These are phyloP conservation scores for Davidsoniella australis DNA, from an alignment of 2,329 filamentous ascomycete genomes.

Conservation along the genomic window DNA sequence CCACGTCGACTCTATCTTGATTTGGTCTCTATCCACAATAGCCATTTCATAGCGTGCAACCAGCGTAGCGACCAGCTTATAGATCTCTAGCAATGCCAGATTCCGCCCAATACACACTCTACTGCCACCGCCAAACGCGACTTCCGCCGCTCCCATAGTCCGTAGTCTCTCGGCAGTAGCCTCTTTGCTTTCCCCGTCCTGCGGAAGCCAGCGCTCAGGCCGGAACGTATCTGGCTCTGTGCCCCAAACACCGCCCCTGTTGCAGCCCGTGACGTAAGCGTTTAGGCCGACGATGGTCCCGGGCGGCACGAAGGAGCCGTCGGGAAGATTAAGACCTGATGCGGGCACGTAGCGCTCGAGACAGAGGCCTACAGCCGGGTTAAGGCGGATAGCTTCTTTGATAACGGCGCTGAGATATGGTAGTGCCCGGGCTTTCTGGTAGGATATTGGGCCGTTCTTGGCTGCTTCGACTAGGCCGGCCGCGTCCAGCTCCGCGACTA, in stretches of 20 bases:
- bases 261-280: slow-evolving; percentile 24
- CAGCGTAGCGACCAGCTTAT: slow-evolving; percentile 28
- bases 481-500: not conserved
- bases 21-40: slow-evolving; percentile 11
- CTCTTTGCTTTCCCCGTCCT: slow-evolving; percentile 16
- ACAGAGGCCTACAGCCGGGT: slow-evolving; percentile 25
- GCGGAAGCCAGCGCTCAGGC: slow-evolving; percentile 31
- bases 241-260: slow-evolving; percentile 21
- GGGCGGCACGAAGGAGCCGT: slow-evolving; percentile 26
- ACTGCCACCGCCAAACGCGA: slow-evolving; percentile 27
- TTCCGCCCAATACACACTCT: slow-evolving; percentile 29
- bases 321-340: slow-evolving; percentile 21
- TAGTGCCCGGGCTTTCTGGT: slow-evolving; percentile 23
- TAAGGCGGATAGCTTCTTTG: slow-evolving; percentile 30
- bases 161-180: slow-evolving; percentile 18
- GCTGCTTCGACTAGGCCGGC: slow-evolving; percentile 1
- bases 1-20: not conserved
- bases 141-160: slow-evolving; percentile 25
- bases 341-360: slow-evolving; percentile 21
- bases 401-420: slow-evolving; percentile 34
- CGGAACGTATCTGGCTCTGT: slow-evolving; percentile 25
- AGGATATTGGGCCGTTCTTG: slow-evolving; percentile 15
- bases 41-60: not conserved
- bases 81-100: slow-evolving; percentile 27
- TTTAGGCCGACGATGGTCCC: slow-evolving; percentile 29